phyloP scores from a whole-genome alignment of 805 yeast genomes.

The Lachancea sp. region DNA sequence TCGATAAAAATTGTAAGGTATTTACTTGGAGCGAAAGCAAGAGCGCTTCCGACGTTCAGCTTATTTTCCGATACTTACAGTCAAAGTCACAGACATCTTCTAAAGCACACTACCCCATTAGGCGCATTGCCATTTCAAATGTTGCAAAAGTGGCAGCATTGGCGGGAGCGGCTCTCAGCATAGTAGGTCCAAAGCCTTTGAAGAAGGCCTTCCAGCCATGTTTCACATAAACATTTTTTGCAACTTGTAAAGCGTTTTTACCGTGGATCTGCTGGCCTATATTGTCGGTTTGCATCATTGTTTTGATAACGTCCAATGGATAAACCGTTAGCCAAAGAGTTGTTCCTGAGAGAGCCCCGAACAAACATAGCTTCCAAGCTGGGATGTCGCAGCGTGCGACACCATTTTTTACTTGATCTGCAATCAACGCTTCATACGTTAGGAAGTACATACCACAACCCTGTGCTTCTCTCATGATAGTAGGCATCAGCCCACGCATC shows the following conservation, averaged over 20 bases:
- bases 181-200: conserved; percentile 87
- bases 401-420: conserved; percentile 39
- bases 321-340: conserved; percentile 78
- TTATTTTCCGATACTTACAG: too few relatives aligned
- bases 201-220: conserved; percentile 73
- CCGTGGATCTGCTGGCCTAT: conserved; percentile 46
- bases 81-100: too few relatives aligned
- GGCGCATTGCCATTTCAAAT: conserved; percentile 83
- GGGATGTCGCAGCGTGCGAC: conserved; percentile 64
- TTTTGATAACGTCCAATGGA: conserved; percentile 88
- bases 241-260: conserved; percentile 47
- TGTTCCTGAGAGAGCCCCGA: conserved; percentile 89
- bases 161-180: conserved; percentile 95
- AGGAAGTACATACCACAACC: conserved; percentile 88
- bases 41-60: too few relatives aligned
- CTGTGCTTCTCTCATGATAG: conserved; percentile 74
- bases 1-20: too few relatives aligned
- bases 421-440: conserved; percentile 83
- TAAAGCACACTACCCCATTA: conserved; percentile 45
- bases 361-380: conserved; percentile 77
- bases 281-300: conserved; percentile 60
- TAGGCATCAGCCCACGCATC: conserved; percentile 78
- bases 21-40: too few relatives aligned
- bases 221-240: conserved; percentile 46
- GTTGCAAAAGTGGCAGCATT: conserved; percentile 96